Base-by-base conservation (phyloP, 1,284 basidiomycete species). In the Volvariella volvacea region DNA sequence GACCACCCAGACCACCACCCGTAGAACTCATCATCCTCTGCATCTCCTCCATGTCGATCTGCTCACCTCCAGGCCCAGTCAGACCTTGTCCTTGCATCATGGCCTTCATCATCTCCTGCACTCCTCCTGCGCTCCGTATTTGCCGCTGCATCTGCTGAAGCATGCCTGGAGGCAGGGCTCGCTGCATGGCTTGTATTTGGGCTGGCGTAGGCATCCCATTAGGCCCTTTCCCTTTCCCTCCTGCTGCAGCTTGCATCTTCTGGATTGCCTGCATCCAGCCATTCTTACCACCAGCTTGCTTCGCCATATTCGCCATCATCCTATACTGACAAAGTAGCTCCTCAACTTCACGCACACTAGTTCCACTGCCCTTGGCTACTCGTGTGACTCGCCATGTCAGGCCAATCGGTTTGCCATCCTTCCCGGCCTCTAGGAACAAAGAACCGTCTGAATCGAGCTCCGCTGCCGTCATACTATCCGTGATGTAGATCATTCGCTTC, bases 401-500 rank as follows among this genome's bases (percentile, higher is more conserved):
- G 3, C 79, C 86, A 9, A 76, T 71, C 1, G 91, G 90, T 57
- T 88, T 88, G 6, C 89, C 88, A 56, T 88, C 83, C 63, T 91
- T 92, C 42, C 82, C 85, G 51, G 76, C 70, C 52, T 87, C 82
- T 76, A 92, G 83, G 67, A 96, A 95, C 33, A 81, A 75, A 33
- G 83, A 71, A 9, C 95, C 96, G 61, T 99, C 95, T n/a, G 91
- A 95, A 66, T 99, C 93, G 45, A 99, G 80, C 66, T 99, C 96
- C 45, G 71, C 70, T 14, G 84, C 78, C 33, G 92, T 91, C 95
- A 99, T 99, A 57, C 90, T 92, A 66, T 99, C 95, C 17, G 92
- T 97, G 60, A 99, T 98, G 70, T 89, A 99, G 53, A 98, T 89
- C 90, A 99, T 94, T 50, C 93, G 84, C 68, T 98, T 98, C 82